Conservation (phyloP, 2,329 filamentous ascomycete species). For the Botrytis deweyae region DNA sequence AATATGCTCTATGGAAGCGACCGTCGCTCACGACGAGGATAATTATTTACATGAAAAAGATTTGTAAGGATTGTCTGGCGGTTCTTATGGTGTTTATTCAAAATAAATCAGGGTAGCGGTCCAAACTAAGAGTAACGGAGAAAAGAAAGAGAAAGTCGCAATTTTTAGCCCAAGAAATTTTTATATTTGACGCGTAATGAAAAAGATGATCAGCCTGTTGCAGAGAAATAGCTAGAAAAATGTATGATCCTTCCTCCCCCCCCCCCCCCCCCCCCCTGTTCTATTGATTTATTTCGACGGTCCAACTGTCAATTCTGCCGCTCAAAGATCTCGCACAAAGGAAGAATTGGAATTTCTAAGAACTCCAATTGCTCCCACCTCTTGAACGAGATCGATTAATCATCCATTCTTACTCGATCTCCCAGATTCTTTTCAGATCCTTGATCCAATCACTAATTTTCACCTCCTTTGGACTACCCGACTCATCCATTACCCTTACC, state of each 20-base stretch:
- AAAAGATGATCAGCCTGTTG: background rate
- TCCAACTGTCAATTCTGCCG: background rate
- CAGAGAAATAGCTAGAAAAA: background rate
- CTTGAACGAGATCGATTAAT: background rate
- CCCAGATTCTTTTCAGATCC: background rate
- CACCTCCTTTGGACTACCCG: background rate
- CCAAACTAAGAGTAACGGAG: background rate
- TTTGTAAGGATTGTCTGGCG: background rate
- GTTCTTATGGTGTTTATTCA: background rate
- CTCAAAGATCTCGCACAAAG: background rate
- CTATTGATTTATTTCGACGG: too few relatives aligned
- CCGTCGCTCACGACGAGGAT: background rate
- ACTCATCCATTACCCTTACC: background rate
- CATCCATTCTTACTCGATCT: background rate
- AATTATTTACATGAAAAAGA: background rate
- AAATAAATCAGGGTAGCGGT: background rate
- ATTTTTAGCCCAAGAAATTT: background rate
- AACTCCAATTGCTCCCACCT: background rate
- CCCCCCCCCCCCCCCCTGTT: background rate
- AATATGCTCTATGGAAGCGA: too few relatives aligned
- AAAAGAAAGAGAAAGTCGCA: background rate
- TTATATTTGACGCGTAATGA: background rate
- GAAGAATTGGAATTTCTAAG: background rate
- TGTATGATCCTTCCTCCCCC: background rate
- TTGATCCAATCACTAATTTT: background rate